Evolutionary conservation across 139 green algal genomes (phyloP).

Genomic region (Picocystis salinarum): DNA sequence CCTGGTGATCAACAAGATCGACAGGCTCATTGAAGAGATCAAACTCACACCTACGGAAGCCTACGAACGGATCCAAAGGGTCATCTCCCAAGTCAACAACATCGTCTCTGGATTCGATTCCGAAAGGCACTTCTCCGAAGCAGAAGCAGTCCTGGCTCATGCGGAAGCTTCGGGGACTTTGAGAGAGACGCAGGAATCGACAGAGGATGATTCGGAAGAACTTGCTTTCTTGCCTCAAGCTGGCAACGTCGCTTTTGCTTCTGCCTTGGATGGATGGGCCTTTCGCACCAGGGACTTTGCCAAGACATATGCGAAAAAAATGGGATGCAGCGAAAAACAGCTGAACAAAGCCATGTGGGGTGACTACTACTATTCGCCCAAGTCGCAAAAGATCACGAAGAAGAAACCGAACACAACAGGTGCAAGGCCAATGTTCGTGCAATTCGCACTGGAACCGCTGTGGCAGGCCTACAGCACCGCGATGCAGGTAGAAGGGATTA

Average conservation of each 20-base stretch:
- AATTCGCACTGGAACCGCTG: constrained; percentile 63
- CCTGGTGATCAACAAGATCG: constrained; percentile 96
- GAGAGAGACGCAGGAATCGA: constrained; percentile 7
- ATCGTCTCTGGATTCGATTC: constrained; percentile 67
- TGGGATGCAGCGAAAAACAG: constrained; percentile 42
- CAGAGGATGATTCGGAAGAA: constrained; percentile 42
- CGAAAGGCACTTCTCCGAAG: constrained; percentile 54
- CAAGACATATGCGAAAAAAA: constrained; percentile 66
- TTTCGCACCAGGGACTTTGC: constrained; percentile 65
- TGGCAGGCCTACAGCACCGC: constrained; percentile 39
- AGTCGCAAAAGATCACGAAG: constrained; percentile 67
- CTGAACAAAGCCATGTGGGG: constrained; percentile 65
- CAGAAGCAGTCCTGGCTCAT: constrained; percentile 64
- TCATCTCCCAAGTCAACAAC: constrained; percentile 88
- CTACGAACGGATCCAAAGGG: constrained; percentile 11
- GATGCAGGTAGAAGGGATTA: too few relatives aligned
- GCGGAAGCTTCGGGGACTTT: constrained; percentile 13
- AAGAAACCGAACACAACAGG: constrained; percentile 23
- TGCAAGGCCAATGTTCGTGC: constrained; percentile 75
- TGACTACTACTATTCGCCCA: constrained; percentile 60
- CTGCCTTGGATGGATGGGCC: constrained; percentile 81
- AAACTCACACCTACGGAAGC: constrained; percentile 42
- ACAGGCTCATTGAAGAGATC: constrained; percentile 82
- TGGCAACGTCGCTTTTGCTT: constrained; percentile 88
- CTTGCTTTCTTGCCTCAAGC: constrained; percentile 37